Evolutionary conservation across 1,139 yeast species (phyloP).

Genomic region (Suhomyces chickasaworum): DNA sequence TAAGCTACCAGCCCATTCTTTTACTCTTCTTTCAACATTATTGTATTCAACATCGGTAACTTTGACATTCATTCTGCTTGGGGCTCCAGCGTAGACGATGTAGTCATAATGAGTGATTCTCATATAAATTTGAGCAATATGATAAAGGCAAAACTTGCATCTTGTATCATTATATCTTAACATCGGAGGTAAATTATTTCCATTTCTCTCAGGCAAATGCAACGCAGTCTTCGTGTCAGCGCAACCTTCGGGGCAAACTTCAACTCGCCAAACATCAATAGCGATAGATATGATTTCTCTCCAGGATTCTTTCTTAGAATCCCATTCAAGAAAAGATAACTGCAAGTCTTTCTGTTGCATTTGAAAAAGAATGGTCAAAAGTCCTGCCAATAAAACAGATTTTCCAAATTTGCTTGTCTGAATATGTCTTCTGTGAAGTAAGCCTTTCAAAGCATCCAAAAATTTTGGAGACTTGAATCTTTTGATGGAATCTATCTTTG

Average conservation of each 20-base stretch:
- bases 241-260: conserved; percentile 32
- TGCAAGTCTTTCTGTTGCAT: conserved; percentile 73
- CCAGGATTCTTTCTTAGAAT: conserved; percentile 52
- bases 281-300: conserved; percentile 64
- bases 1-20: conserved; percentile 14
- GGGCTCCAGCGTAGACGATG: conserved; percentile 20
- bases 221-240: conserved; percentile 29
- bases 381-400: conserved; percentile 66
- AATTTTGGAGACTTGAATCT: conserved; percentile 31
- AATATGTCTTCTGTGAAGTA: conserved; percentile 55
- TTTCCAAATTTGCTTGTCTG: conserved; percentile 58
- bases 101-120: conserved; percentile 19
- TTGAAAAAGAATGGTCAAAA: conserved; percentile 66
- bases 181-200: conserved; percentile 24
- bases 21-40: conserved; percentile 15
- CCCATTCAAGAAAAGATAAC: conserved; percentile 39
- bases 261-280: conserved; percentile 58
- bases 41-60: conserved; percentile 15
- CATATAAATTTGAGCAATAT: conserved; percentile 19
- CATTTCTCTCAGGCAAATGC: conserved; percentile 18
- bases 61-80: conserved; percentile 20
- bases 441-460: conserved; percentile 54
- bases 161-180: conserved; percentile 33
- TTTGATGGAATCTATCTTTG: conserved; percentile 11
- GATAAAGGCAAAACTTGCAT: conserved; percentile 45